Evolutionary conservation across 257 asterid genomes (phyloP).

Genomic region (Solanum pimpinellifolium): DNA sequence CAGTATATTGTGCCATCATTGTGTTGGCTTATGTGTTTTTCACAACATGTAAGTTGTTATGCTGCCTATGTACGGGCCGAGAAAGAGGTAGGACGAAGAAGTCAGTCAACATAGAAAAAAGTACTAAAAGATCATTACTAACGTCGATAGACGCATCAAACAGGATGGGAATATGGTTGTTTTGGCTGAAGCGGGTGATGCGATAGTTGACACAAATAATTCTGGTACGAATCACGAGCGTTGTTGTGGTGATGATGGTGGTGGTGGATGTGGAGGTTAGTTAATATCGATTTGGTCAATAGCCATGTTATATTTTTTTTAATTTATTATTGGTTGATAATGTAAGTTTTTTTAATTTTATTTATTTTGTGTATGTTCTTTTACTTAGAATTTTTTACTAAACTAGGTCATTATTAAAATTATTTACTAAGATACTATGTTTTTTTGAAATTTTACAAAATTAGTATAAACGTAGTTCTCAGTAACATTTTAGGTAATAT

Average conservation of each 20-base stretch:
- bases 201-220: neutral
- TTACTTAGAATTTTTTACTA: too few species aligned
- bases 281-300: too few species aligned
- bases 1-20: neutral
- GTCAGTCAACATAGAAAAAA: neutral
- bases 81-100: neutral
- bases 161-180: neutral
- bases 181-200: slow-evolving; percentile 11
- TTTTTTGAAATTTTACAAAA: too few species aligned
- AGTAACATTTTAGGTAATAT: too few species aligned
- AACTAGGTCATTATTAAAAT: too few species aligned
- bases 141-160: neutral
- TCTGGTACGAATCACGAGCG: neutral
- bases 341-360: too few species aligned
- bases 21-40: neutral
- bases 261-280: neutral
- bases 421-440: too few species aligned
- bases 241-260: neutral
- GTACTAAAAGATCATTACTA: neutral
- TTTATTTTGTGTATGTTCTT: too few species aligned
- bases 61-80: neutral
- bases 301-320: too few species aligned
- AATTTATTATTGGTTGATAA: too few species aligned
- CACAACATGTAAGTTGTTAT: neutral
- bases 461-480: too few species aligned